A percentile compares a stretch with the other conserved stretches of the same genome.
These are phyloP conservation scores for Cadophora luteo-olivacea DNA, from an alignment of 2,329 filamentous ascomycete genomes.

Conservation along the genomic window DNA sequence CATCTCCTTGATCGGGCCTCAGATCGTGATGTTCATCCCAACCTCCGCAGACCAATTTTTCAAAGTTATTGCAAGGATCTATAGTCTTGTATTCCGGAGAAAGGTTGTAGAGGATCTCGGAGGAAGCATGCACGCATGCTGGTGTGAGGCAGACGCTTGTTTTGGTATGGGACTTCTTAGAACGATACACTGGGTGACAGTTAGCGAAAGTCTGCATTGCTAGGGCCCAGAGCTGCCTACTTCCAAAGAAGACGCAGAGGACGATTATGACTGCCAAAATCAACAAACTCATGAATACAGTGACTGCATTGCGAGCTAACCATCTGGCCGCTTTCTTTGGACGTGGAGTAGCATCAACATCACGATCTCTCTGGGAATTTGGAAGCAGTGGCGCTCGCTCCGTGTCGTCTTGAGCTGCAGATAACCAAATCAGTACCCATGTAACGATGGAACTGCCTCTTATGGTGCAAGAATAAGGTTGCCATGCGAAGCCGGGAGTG, in stretches of 20 bases:
- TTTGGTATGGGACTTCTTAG: constrained; percentile 27
- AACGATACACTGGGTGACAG: constrained; percentile 26
- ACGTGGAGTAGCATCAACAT: constrained; percentile 11
- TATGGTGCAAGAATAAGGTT: background rate
- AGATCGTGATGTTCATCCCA: constrained; percentile 70
- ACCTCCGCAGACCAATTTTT: constrained; percentile 70
- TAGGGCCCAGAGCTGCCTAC: constrained; percentile 26
- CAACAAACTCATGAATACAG: constrained; percentile 37
- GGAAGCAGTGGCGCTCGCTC: constrained; percentile 38
- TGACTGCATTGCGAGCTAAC: constrained; percentile 36
- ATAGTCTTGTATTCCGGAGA: constrained; percentile 66
- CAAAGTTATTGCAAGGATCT: constrained; percentile 74
- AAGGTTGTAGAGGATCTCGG: constrained; percentile 66
- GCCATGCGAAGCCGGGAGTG: background rate
- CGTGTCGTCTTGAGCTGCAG: constrained; percentile 17
- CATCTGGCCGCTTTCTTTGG: constrained; percentile 31
- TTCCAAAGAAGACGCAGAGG: constrained; percentile 37
- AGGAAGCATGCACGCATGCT: constrained; percentile 68
- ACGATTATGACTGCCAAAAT: constrained; percentile 39
- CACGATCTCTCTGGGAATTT: constrained; percentile 20
- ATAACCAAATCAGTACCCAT: background rate
- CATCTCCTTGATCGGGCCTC: constrained; percentile 65
- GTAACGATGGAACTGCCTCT: background rate
- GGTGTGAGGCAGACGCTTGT: constrained; percentile 58
- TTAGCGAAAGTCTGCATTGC: background rate